Evolutionary conservation across 164 flowering plant genomes (phyloP).

Genomic region (grape (Vitis vinifera)): ASM3070453v1 NC_081805.1:5536501-5537000

Average conservation of each 20-base stretch:
- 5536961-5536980: conserved; percentile 8
- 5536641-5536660: too few species aligned
- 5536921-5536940: conserved; percentile 5
- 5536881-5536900: conserved; percentile 12
- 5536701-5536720: too few species aligned
- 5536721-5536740: too few species aligned
- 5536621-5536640: too few species aligned
- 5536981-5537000: neutral
- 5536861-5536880: neutral
- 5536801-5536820: too few species aligned
- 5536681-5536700: too few species aligned
- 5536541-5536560: neutral
- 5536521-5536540: neutral
- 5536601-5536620: too few species aligned
- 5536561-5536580: too few species aligned
- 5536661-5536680: too few species aligned
- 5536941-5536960: conserved; percentile 7
- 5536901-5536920: conserved; percentile 10
- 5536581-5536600: neutral
- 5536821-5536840: neutral
- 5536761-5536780: too few species aligned
- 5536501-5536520: neutral
- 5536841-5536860: conserved; percentile 5
- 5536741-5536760: too few species aligned
- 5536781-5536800: too few species aligned